Percentiles rank a stretch among this genome's conserved stretches.
Conservation (phyloP, 2,329 filamentous ascomycete genomes). For the Rutstroemia sp. region DNA sequence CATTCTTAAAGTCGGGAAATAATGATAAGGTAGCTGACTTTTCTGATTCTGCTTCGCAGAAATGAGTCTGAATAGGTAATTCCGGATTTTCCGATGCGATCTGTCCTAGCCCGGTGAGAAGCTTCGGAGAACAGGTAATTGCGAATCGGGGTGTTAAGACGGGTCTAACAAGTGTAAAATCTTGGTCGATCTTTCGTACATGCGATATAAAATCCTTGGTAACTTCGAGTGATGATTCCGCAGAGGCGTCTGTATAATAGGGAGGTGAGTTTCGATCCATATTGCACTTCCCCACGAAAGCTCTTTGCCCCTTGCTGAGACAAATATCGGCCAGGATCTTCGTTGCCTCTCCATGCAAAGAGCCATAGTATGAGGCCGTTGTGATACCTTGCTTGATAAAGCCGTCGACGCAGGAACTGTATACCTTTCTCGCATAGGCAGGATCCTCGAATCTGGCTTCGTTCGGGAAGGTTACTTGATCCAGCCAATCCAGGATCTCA, state of each 20-base stretch:
- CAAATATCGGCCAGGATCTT: constrained; percentile 82
- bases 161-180: constrained; percentile 44
- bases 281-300: constrained; percentile 75
- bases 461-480: constrained; percentile 55
- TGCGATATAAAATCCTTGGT: constrained; percentile 12
- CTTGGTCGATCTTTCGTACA: constrained; percentile 40
- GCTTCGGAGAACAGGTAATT: constrained; percentile 42
- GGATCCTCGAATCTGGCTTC: constrained; percentile 61
- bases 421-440: constrained; percentile 58
- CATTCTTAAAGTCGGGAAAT: constrained; percentile 48
- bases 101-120: constrained; percentile 48
- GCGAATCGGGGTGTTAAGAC: constrained; percentile 28
- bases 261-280: constrained; percentile 58
- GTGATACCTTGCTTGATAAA: constrained; percentile 86
- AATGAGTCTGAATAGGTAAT: constrained; percentile 58
- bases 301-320: constrained; percentile 69
- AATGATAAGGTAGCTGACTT: constrained; percentile 45
- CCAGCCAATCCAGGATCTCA: constrained; percentile 50
- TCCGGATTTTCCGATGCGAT: constrained; percentile 41
- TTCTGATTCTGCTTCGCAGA: constrained; percentile 57
- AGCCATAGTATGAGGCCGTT: constrained; percentile 84
- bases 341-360: constrained; percentile 73
- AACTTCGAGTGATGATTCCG: constrained; percentile 30
- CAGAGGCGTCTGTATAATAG: constrained; percentile 40
- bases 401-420: constrained; percentile 66